phyloP scores from a whole-genome alignment of 768 basidiomycete species.

The Calocybe gangraenosa region DNA sequence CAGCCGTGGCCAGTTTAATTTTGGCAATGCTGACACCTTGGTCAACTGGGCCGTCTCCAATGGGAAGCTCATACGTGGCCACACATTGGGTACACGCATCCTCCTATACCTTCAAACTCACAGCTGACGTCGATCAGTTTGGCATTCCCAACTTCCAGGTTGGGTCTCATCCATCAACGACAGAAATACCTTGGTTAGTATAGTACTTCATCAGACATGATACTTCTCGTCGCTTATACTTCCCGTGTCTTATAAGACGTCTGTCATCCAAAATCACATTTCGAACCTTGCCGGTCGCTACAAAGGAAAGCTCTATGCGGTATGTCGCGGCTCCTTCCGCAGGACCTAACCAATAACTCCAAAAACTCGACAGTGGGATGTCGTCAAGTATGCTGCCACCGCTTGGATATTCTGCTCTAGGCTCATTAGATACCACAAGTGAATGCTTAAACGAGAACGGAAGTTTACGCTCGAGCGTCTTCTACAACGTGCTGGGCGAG shows the following conservation, averaged over 20 bases:
- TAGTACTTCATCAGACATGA: no score
- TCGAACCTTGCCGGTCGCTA: conserved; percentile 40
- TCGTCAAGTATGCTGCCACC: conserved; percentile 32
- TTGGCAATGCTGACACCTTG: conserved; percentile 27
- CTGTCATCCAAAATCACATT: conserved; percentile 45
- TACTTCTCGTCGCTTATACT: not conserved
- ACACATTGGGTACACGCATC: conserved; percentile 29
- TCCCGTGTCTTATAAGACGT: conserved; percentile 22
- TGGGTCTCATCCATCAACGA: conserved; percentile 39
- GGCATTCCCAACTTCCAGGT: conserved; percentile 36
- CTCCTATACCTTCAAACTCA: not conserved
- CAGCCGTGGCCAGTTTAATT: conserved; percentile 27
- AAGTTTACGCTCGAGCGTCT: conserved; percentile 40
- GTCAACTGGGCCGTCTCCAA: conserved; percentile 38
- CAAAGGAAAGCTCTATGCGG: conserved; percentile 40
- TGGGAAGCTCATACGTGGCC: conserved; percentile 38
- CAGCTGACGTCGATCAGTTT: not conserved
- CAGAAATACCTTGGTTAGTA: conserved; percentile 30
- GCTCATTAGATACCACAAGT: conserved; percentile 16
- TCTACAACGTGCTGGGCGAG: conserved; percentile 44
- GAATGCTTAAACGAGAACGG: conserved; percentile 54
- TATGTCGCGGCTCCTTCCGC: not conserved
- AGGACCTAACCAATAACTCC: not conserved
- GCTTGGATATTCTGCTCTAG: not conserved
- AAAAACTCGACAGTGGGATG: conserved; percentile 34